Evolutionary conservation across 805 yeast genomes (phyloP), one percentile per base, ranked within the genome.

Genomic region (Sugiyamaella americana): DNA sequence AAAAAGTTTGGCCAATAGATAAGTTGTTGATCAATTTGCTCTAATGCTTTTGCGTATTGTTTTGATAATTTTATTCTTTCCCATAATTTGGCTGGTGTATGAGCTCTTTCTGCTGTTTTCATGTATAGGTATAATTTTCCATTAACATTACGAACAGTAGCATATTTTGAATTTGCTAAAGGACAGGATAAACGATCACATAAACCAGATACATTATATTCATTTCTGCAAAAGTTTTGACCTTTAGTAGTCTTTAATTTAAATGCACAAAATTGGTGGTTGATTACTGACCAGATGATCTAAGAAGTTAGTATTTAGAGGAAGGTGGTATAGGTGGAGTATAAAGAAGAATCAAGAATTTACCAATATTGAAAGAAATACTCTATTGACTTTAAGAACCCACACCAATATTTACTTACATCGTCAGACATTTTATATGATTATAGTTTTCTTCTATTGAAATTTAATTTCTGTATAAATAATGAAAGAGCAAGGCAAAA

Each of bases 101-200:
- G 98, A 18, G 95, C 94, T 69, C 99, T 80, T 70, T 93, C 99
- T 1, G 94, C 95, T 1, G 98, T 93, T 65, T 93, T 93, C 87
- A 93, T 93, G 68, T 93, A 93, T 4, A 65, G 51, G 40, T 62
- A 65, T 32, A 63, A 56, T 41, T 59, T 51, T 23, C 69, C 69
- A 41, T 64, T 60, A 18, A 65, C 59, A 47, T 46, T 53, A 35
- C 67, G 56, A 17, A 65, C 68, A 1, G 69, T 63, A 24, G 69
- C 68, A 44, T 65, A 65, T 46, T 57, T 62, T n/a, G 69, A 53
- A 46, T 65, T 93, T 21, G 99, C 99, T 51, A 93, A 71, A 1
- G 99, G 99, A 65, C 99, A 93, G 3, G 97, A 85, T 63, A 82
- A 88, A 60, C 98, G 79, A 46, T 82, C 78, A 66, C 99, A 93